Base-by-base conservation (phyloP, 2,329 filamentous ascomycete species). In the Talaromyces marneffei region DNA sequence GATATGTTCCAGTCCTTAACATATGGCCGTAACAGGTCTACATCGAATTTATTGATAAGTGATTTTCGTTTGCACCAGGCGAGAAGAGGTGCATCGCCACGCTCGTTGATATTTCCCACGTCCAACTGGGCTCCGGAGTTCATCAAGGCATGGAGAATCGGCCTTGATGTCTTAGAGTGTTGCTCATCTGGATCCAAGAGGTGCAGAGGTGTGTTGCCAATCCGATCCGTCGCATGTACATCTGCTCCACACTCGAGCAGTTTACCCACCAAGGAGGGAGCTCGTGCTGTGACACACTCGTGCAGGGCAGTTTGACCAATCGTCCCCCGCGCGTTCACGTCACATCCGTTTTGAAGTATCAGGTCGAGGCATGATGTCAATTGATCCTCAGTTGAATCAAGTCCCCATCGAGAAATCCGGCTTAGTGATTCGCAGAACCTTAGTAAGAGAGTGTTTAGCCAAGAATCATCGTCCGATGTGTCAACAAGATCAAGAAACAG, bases 181-280 rank as follows among this genome's bases (percentile, higher is more conserved):
- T 4, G 1, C 18, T 16, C 23, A 2, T 5, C 9, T 33, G n/a
- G 23, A n/a, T 20, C 7, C 16, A 57, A 57, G 9, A 62, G 25
- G 35, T 68, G 66, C 18, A 68, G 58, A 16, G 65, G 44, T 3
- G 66, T 68, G 31, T 67, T 62, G 14, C 64, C 62, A 23, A 62
- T 42, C 10, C 9, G 46, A 5, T 57, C 23, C 16, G 44, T 46
- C 12, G 39, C 25, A 54, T 68, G 61, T 16, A 67, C 52, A 9
- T 55, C 57, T 6, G 65, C 65, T 1, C 67, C 67, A 46, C 63
- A 37, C 2, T 37, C 46, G 42, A 68, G 64, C 2, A 68, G 59
- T 23, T 16, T 53, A 3, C 25, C 23, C 20, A 62, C 61, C 25
- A 48, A 20, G 10, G 59, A 42, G 5, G 63, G 63, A 2, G 55